These are phyloP conservation scores for Tremellales sp. DNA, from an alignment of 1,284 basidiomycete genomes.

Conservation along the genomic window DNA sequence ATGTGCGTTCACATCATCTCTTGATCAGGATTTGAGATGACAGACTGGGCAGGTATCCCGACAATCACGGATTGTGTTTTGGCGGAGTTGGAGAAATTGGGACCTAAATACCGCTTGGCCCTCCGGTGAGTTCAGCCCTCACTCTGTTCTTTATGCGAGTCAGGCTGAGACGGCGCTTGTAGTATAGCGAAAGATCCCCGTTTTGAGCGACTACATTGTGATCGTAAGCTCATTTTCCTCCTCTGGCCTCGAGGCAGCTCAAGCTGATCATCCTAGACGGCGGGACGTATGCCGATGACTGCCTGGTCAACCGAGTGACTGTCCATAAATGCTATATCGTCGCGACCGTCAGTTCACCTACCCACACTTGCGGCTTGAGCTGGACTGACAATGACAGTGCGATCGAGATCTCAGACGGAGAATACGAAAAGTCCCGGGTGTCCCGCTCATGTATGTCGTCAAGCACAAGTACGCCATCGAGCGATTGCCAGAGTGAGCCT, in stretches of 20 bases:
- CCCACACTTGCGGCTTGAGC: neutral
- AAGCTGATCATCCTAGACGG: slow-evolving; percentile 51
- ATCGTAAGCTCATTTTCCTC: slow-evolving; percentile 50
- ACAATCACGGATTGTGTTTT: slow-evolving; percentile 98
- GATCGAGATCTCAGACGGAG: slow-evolving; percentile 89
- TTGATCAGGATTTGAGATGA: neutral
- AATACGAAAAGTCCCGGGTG: slow-evolving; percentile 88
- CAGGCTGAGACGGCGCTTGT: slow-evolving; percentile 1
- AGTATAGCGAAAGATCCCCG: slow-evolving; percentile 95
- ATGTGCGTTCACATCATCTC: slow-evolving; percentile 58
- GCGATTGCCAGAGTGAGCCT: slow-evolving; percentile 71
- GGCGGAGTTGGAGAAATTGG: slow-evolving; percentile 95
- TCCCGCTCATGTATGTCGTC: slow-evolving; percentile 95
- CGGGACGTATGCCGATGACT: slow-evolving; percentile 98
- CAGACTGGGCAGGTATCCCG: slow-evolving; percentile 69
- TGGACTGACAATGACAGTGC: slow-evolving; percentile 53
- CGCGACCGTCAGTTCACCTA: slow-evolving; percentile 60
- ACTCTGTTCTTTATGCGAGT: neutral
- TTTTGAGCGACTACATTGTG: slow-evolving; percentile 88
- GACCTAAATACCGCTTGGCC: slow-evolving; percentile 91
- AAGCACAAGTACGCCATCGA: slow-evolving; percentile 86
- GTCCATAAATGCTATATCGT: slow-evolving; percentile 96
- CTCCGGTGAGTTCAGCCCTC: slow-evolving; percentile 59
- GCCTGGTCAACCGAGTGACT: slow-evolving; percentile 89
- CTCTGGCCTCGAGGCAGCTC: no score